Conservation (phyloP, 2,329 filamentous ascomycete genomes). For the Fusarium protoensiforme region DNA sequence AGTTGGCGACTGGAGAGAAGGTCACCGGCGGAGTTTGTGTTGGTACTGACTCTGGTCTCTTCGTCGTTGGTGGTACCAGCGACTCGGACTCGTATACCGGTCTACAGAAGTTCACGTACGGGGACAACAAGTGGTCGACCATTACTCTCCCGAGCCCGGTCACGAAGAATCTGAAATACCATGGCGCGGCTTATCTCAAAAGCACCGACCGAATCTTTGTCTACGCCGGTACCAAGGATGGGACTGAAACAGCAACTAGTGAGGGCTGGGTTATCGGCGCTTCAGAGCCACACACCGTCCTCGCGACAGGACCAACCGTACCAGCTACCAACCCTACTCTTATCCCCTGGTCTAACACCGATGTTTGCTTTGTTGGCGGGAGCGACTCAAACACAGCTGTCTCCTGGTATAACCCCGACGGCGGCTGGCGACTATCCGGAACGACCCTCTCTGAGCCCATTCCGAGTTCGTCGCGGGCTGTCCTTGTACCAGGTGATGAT, state of each 20-base stretch:
- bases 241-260: slow-evolving; percentile 67
- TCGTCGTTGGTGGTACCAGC: slow-evolving; percentile 80
- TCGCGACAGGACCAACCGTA: slow-evolving; percentile 69
- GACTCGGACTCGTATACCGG: slow-evolving; percentile 72
- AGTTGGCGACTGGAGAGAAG: slow-evolving; percentile 71
- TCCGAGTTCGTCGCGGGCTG: slow-evolving; percentile 67
- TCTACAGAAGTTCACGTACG: slow-evolving; percentile 74
- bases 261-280: slow-evolving; percentile 81
- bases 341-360: slow-evolving; percentile 76
- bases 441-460: slow-evolving; percentile 69
- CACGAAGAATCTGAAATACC: slow-evolving; percentile 76
- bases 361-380: slow-evolving; percentile 82
- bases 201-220: slow-evolving; percentile 78
- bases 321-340: slow-evolving; percentile 75
- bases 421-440: slow-evolving; percentile 75
- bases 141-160: slow-evolving; percentile 59
- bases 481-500: slow-evolving; percentile 77
- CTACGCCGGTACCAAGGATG: slow-evolving; percentile 80
- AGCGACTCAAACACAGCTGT: slow-evolving; percentile 68
- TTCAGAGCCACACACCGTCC: slow-evolving; percentile 71
- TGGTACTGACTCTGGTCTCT: slow-evolving; percentile 76
- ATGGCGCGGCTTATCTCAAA: slow-evolving; percentile 80
- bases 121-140: slow-evolving; percentile 64
- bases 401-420: slow-evolving; percentile 74
- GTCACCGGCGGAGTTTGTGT: slow-evolving; percentile 85